Evolutionary conservation across 75 land plant species (phyloP).

Genomic region (Pinus taeda): DNA sequence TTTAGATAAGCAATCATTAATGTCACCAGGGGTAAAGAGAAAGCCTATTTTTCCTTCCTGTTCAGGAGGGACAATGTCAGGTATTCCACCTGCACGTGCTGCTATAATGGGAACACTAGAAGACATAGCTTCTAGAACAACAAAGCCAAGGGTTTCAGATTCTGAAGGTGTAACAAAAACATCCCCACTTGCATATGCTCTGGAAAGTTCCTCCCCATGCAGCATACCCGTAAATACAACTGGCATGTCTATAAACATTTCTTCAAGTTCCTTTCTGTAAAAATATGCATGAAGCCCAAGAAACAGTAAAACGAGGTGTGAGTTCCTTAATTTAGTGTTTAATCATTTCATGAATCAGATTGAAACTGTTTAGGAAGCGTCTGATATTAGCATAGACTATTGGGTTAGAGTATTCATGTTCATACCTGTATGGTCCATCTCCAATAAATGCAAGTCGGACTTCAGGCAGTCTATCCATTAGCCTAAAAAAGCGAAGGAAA

Average conservation of each 20-base stretch:
- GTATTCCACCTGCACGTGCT: constrained; percentile 96
- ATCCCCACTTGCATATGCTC: constrained; percentile 98
- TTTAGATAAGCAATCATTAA: constrained; percentile 84
- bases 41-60: constrained; percentile 88
- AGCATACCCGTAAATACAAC: constrained; percentile 98
- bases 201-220: constrained; percentile 92
- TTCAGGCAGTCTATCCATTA: constrained; percentile 85
- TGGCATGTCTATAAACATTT: constrained; percentile 85
- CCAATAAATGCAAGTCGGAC: constrained; percentile 92
- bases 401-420: background rate
- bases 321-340: background rate
- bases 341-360: no score
- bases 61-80: constrained; percentile 77
- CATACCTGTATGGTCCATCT: constrained; percentile 96
- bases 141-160: constrained; percentile 94
- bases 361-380: no score
- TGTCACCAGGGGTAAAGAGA: constrained; percentile 81
- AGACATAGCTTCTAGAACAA: constrained; percentile 99
- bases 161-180: constrained; percentile 96
- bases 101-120: constrained; percentile 96
- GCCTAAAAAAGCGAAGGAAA: constrained; percentile 35
- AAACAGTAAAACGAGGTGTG: background rate
- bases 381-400: no score
- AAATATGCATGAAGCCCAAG: background rate
- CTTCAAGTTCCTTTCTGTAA: constrained; percentile 73